A percentile compares a stretch with the other conserved stretches of the same genome.
Conservation (phyloP, 2,329 filamentous ascomycete species). For the Aspergillus jensenii region DNA sequence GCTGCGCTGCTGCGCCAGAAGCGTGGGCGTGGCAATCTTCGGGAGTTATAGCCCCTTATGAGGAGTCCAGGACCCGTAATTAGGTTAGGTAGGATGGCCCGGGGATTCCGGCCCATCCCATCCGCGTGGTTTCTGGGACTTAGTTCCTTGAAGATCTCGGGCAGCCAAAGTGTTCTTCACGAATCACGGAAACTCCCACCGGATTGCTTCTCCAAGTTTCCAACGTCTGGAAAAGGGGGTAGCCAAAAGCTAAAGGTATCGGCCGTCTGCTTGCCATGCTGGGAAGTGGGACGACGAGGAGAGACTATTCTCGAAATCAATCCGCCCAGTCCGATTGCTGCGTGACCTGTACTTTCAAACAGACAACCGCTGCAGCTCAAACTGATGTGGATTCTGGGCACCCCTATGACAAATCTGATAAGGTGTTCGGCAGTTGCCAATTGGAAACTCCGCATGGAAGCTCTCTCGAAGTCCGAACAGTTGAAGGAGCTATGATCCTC, state of each 20-base stretch:
- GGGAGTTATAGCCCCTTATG: not conserved
- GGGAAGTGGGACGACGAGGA: not conserved
- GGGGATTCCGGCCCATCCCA: not conserved
- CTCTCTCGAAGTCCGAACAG: no score
- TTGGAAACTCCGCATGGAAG: no score
- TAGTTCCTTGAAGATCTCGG: not conserved
- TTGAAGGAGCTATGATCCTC: no score
- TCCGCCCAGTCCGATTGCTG: not conserved
- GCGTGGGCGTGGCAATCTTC: not conserved
- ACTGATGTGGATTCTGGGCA: not conserved
- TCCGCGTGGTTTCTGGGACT: conserved; percentile 11
- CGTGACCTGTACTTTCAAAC: not conserved
- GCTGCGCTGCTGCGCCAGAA: not conserved
- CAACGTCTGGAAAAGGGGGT: not conserved
- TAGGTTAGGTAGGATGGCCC: not conserved
- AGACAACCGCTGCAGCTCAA: not conserved
- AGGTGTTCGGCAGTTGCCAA: no score
- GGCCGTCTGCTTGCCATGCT: not conserved
- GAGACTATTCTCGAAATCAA: not conserved
- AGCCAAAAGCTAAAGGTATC: not conserved
- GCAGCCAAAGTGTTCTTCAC: not conserved
- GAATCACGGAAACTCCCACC: not conserved
- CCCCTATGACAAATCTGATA: conserved; percentile 11
- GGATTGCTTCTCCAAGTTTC: not conserved
- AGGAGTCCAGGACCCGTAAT: not conserved